Base-by-base conservation (phyloP, 2,329 filamentous ascomycete species). In the Lachnellula willkommii region DNA sequence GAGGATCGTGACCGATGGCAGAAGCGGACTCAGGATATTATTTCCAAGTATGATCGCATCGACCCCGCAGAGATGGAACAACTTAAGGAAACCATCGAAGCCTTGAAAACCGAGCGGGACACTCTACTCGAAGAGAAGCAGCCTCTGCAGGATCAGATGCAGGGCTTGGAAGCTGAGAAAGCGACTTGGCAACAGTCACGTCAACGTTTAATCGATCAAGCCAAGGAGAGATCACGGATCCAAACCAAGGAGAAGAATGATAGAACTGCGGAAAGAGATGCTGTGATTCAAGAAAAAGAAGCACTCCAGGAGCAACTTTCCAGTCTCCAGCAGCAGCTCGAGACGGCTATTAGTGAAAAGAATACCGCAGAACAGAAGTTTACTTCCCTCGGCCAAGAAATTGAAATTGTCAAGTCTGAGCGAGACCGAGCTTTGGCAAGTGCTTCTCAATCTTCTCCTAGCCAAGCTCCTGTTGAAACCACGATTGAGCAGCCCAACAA, bases 1-100 rank as follows among this genome's bases (percentile, higher is more conserved):
- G 88, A 94, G 66, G 93, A 97, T 69, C 87, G 94, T 15, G 93
- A 97, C 69, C 84, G 90, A 56, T 96, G 93, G 89, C 91, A 96
- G 73, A 93, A 96, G 77, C 87, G 94, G 24, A 95, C 91, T 1
- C 91, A 97, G 69, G 90, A 95, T 64, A 96, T 99, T 59, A 82
- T 99, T 50, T 91, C 90, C 63, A 96, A 96, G 70, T 96, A 97
- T 68, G 92, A 96, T 64, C 89, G 93, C 54, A 90, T 95, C 52
- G 94, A 99, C 68, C 93, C 94, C 45, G 90, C 89, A 3, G 93
- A 97, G 68, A 82, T 96, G 69, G 93, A 97, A 65, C 85, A 88
- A 57, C 80, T 99, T 56, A 96, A 94, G 75, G 84, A 88, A 68
- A 85, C 86, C 57, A 82, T 96, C 52, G 75, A 83, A 6, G 75